Base-by-base conservation (phyloP, 768 basidiomycete genomes). In the Lactarius trivialis region DNA sequence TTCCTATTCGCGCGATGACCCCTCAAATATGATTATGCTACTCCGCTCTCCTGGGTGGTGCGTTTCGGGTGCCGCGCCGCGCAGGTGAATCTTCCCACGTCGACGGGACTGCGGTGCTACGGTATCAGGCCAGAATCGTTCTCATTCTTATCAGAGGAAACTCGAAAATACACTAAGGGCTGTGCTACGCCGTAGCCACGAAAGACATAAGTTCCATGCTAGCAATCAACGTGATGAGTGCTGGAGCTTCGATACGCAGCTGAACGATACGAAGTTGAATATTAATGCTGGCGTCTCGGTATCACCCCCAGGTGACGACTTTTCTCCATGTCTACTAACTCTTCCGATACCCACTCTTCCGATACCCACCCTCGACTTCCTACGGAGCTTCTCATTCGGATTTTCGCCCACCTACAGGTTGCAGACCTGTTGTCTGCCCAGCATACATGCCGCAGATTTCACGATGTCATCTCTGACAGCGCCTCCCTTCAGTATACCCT, bases 401-500 rank as follows among this genome's bases (percentile, higher is more conserved):
- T 58, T n/a, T 28, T 50, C 24, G 15, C 34, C 36, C 26, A 37
- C 34, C 48, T 58, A 9, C 34, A 48, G 7, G 48, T 24, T 17
- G 24, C 17, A n/a, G 48, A 50, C n/a, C 26, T 58, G 48, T 36
- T 37, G 9, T 49, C 57, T 1, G 48, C 50, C 24, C 57, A 50
- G 48, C 48, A 19, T 34, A 50, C 57, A 11, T 58, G 57, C 43
- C 48, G 26, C 48, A 50, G 15, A n/a, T 33, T 39, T 19, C 21
- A 11, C 19, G 26, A 50, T 36, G 43, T 58, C 48, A 24, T 58
- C 34, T 17, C 48, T 9, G 14, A 14, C 36, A 49, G 41, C 4
- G 24, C 26, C 11, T 30, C 24, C 12, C 57, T 58, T n/a, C 57
- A 58, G 2, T 58, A 58, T n/a, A 19, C 50, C 48, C 57, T 58